Evolutionary conservation across 192 early-diverging fungal genomes (phyloP).

Genomic region (Podila horticola): DNA sequence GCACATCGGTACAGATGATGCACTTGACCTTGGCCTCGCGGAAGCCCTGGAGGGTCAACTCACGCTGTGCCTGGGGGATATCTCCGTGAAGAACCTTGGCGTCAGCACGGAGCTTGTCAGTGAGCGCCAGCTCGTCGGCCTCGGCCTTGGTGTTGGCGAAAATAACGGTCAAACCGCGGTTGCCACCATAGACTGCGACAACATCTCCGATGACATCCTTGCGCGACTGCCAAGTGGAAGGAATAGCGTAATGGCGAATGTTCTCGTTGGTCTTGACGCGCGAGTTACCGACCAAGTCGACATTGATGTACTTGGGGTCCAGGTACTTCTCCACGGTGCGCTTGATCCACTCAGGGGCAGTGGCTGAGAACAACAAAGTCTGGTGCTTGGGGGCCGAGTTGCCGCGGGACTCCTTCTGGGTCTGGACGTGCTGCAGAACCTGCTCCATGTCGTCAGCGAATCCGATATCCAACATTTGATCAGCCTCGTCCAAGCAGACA

Average conservation of each 20-base stretch:
- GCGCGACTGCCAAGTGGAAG: slow-evolving; percentile 89
- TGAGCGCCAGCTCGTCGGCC: slow-evolving; percentile 82
- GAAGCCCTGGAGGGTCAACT: slow-evolving; percentile 85
- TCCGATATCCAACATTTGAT: slow-evolving; percentile 86
- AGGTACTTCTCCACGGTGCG: slow-evolving; percentile 70
- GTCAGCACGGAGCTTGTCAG: slow-evolving; percentile 78
- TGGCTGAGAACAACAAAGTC: slow-evolving; percentile 86
- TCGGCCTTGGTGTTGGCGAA: slow-evolving; percentile 96
- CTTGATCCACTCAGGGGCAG: slow-evolving; percentile 83
- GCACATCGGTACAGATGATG: slow-evolving; percentile 95
- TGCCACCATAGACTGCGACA: slow-evolving; percentile 87
- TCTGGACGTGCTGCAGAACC: slow-evolving; percentile 74
- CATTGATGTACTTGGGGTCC: slow-evolving; percentile 68
- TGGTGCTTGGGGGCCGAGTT: slow-evolving; percentile 59
- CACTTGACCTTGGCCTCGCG: slow-evolving; percentile 85
- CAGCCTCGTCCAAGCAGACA: slow-evolving; percentile 84
- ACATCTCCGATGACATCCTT: slow-evolving; percentile 95
- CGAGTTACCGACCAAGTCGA: slow-evolving; percentile 86
- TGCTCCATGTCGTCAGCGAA: slow-evolving; percentile 88
- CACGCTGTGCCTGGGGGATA: slow-evolving; percentile 81
- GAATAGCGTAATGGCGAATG: slow-evolving; percentile 87
- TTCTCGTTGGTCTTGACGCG: slow-evolving; percentile 91
- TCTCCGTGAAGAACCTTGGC: slow-evolving; percentile 89
- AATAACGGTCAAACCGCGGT: slow-evolving; percentile 84
- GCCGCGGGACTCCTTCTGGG: slow-evolving; percentile 74